Base-by-base conservation (phyloP, 2,329 filamentous ascomycete species). In the Colletotrichum spinosum region DNA sequence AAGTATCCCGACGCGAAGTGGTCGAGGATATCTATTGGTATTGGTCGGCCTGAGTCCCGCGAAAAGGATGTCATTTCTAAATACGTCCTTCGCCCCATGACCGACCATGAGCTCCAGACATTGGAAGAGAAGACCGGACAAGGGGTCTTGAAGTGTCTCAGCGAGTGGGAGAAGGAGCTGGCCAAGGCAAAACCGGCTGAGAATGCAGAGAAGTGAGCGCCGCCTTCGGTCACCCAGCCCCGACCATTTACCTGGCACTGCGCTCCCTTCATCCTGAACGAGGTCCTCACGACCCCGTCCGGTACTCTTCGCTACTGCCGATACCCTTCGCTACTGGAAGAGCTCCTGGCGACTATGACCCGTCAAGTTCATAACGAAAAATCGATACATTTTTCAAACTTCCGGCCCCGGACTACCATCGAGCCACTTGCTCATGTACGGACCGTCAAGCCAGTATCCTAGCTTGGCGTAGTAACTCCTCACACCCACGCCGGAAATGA, bases 401-500 rank as follows among this genome's bases (percentile, higher is more conserved):
- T 66, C 63, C 6, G 63, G 58, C 2, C 53, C 54, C 5, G 60
- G 60, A 15, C 81, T 75, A 2, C 84, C 85, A 68, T 88, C 84
- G 4, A 88, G 75, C 86, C 84, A 88, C 76, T 90, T 90, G 76
- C 85, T 88, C 85, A 89, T 93, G 69, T 97, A 97, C 10, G 92
- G 93, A 9, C 96, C 96, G 76, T 99, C 96, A 37, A 99, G 84
- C 84, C 88, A 93, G 80, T 97, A 99, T 1, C 96, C 96, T 38
- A 99, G 85, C 77, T 94, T 95, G 69, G 88, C 90, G 76, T 99
- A 99, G 77, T 99, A 99, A 74, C 93, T 97, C 74, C 96, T 86
- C 15, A 98, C 97, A 11, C 96, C 96, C 8, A 99, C 94, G 37
- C 96, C 96, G n/a, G 94, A 97, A 67, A 99, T 99, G 70, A 99